Evolutionary conservation across 305 asterid genomes (phyloP).

Genomic region (Salvia sclarea): DNA sequence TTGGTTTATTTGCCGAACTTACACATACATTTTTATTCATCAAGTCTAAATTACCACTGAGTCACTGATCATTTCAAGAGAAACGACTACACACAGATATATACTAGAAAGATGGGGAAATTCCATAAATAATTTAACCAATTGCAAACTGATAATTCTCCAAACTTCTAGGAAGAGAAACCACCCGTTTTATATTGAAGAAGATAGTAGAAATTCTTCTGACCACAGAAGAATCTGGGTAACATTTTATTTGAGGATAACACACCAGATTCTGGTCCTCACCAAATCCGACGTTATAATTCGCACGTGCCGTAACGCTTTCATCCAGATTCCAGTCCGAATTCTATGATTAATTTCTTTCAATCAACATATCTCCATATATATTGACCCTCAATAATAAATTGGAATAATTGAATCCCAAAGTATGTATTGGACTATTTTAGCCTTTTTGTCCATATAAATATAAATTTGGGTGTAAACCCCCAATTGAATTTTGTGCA

Average conservation of each 20-base stretch:
- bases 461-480: not conserved
- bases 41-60: no score
- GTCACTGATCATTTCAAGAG: no score
- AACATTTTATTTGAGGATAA: no score
- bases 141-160: not conserved
- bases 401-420: no score
- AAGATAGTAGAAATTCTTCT: not conserved
- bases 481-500: not conserved
- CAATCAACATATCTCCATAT: no score
- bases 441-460: not conserved
- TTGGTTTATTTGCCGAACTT: no score
- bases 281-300: not conserved
- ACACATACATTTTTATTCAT: no score
- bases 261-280: not conserved
- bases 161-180: not conserved
- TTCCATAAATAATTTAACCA: no score
- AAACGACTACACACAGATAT: no score
- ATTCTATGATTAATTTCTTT: not conserved
- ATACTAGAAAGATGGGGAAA: not conserved
- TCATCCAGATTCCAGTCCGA: not conserved
- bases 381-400: no score
- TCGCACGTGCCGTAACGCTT: no score
- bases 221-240: not conserved
- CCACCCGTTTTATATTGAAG: not conserved
- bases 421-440: no score